A percentile compares a stretch with the other conserved stretches of the same genome.
Conservation (phyloP, 1,139 yeast species). For the Zygosaccharomyces sapae region DNA sequence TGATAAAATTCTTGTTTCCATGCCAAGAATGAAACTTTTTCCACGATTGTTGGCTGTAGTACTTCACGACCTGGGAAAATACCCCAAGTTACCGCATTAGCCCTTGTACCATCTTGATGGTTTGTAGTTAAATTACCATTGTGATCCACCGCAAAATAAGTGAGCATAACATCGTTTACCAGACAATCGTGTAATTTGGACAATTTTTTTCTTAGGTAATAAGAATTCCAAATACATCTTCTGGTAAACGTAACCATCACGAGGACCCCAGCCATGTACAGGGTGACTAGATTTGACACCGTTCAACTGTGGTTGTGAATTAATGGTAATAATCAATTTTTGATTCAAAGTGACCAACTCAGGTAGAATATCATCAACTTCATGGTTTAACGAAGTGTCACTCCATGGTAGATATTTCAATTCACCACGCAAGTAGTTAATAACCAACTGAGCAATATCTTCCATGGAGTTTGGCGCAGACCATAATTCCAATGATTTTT, state of each 20-base stretch:
- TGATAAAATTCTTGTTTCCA: conserved; percentile 96
- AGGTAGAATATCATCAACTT: conserved; percentile 60
- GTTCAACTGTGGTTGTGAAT: conserved; percentile 90
- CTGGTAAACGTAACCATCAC: conserved; percentile 86
- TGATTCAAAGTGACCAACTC: conserved; percentile 60
- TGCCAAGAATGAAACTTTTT: conserved; percentile 78
- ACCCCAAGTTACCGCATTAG: conserved; percentile 99
- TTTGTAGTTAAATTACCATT: conserved; percentile 54
- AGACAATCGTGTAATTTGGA: conserved; percentile 39
- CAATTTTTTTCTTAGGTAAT: conserved; percentile 52
- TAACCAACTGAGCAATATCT: conserved; percentile 61
- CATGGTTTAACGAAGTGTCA: conserved; percentile 80
- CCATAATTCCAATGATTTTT: conserved; percentile 82
- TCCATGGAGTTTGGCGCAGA: conserved; percentile 61
- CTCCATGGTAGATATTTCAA: conserved; percentile 88
- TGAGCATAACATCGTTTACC: conserved; percentile 47
- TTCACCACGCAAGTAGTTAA: conserved; percentile 63
- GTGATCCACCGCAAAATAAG: conserved; percentile 75
- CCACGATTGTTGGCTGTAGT: conserved; percentile 87
- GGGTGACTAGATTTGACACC: conserved; percentile 70
- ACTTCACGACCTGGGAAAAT: conserved; percentile 91
- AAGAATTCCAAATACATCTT: conserved; percentile 86
- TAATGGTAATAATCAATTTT: conserved; percentile 72
- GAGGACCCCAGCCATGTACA: conserved; percentile 93
- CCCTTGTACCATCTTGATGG: conserved; percentile 63